Conservation (phyloP, 2,329 filamentous ascomycete genomes). For the Diatrype stigma region DNA sequence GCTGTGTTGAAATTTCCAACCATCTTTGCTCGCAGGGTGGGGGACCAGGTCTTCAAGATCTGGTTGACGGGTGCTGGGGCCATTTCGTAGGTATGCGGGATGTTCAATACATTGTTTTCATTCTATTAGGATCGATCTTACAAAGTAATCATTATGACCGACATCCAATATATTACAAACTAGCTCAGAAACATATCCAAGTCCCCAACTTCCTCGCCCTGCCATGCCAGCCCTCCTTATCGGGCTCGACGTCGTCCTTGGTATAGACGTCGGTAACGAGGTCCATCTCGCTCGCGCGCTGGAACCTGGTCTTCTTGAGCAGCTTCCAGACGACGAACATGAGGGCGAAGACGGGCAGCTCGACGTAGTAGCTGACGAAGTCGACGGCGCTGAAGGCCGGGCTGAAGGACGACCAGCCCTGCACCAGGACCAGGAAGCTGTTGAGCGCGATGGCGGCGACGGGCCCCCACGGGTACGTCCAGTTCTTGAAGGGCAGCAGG, state of each 20-base stretch:
- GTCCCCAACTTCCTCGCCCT: slow-evolving; percentile 17
- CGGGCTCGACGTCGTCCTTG: slow-evolving; percentile 21
- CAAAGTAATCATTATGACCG: too few species aligned
- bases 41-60: too few species aligned
- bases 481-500: slow-evolving; percentile 60
- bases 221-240: slow-evolving; percentile 21
- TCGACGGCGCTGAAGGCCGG: slow-evolving; percentile 53
- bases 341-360: slow-evolving; percentile 55
- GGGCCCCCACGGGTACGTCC: slow-evolving; percentile 62
- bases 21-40: too few species aligned
- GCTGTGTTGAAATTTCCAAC: too few species aligned
- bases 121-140: too few species aligned
- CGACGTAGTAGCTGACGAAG: slow-evolving; percentile 62
- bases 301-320: slow-evolving; percentile 41
- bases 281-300: slow-evolving; percentile 44
- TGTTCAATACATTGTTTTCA: too few species aligned
- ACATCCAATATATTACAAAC: too few species aligned
- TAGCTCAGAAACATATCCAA: slow-evolving; percentile 16
- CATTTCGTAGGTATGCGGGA: too few species aligned
- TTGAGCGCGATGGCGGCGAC: slow-evolving; percentile 54
- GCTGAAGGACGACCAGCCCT: slow-evolving; percentile 61
- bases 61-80: too few species aligned
- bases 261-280: slow-evolving; percentile 43
- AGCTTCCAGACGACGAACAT: slow-evolving; percentile 54
- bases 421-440: slow-evolving; percentile 55